These are phyloP conservation scores for Actinomucor elegans DNA, from an alignment of 371 early-diverging fungal species.

Conservation along the genomic window DNA sequence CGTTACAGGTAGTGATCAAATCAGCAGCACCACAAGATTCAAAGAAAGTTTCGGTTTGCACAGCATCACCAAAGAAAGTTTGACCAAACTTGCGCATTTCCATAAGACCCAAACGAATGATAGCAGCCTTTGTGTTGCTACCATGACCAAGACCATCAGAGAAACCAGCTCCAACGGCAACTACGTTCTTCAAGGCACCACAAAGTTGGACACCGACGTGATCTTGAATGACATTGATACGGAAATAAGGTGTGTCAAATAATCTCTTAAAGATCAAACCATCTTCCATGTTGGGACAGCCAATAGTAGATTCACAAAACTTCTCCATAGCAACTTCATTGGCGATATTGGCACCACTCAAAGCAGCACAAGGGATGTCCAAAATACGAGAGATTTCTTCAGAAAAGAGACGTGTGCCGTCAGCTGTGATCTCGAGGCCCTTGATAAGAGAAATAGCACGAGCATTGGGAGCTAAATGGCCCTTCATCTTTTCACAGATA, in stretches of 20 bases:
- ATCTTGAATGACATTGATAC: conserved; percentile 82
- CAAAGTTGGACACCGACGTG: conserved; percentile 94
- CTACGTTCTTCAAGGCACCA: conserved; percentile 98
- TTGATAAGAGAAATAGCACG: conserved; percentile 88
- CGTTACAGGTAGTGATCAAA: conserved; percentile 91
- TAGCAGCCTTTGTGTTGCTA: conserved; percentile 96
- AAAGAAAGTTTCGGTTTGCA: conserved; percentile 83
- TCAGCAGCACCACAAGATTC: conserved; percentile 94
- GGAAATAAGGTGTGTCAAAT: conserved; percentile 90
- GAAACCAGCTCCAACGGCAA: conserved; percentile 98
- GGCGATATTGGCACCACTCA: conserved; percentile 99
- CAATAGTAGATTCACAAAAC: conserved; percentile 96
- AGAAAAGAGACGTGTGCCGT: conserved; percentile 78
- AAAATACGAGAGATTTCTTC: conserved; percentile 80
- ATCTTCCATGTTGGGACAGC: conserved; percentile 68
- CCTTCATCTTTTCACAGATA: conserved; percentile 44
- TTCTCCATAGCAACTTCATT: conserved; percentile 92
- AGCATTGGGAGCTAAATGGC: conserved; percentile 62
- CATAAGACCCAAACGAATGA: conserved; percentile 93
- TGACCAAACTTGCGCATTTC: conserved; percentile 96
- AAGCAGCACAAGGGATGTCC: conserved; percentile 71
- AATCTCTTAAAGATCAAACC: conserved; percentile 77
- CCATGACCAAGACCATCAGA: conserved; percentile 89
- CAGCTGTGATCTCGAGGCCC: conserved; percentile 76
- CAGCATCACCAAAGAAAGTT: conserved; percentile 71